Conservation (phyloP, 208 protist species). For the Trypanosomatidae sp. region DNA sequence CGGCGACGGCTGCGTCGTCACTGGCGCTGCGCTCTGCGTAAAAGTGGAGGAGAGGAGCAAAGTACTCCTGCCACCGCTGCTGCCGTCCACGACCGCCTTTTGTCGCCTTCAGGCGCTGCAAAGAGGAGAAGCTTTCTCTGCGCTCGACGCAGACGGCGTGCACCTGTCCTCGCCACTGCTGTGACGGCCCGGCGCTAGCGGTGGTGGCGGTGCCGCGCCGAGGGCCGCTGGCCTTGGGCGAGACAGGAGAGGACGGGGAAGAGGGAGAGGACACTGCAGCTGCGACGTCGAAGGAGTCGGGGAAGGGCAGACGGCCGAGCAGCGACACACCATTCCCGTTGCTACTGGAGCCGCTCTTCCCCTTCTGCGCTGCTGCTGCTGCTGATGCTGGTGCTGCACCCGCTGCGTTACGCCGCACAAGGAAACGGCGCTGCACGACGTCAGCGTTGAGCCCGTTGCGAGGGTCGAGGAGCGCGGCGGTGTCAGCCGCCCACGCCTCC, state of each 20-base stretch:
- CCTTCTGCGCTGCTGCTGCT: neutral
- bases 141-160: constrained; percentile 44
- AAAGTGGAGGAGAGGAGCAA: constrained; percentile 48
- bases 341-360: too few species aligned
- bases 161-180: constrained; percentile 29
- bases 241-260: too few species aligned
- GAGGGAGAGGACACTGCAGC: too few species aligned
- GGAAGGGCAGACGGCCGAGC: too few species aligned
- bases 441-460: constrained; percentile 63
- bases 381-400: neutral
- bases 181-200: neutral
- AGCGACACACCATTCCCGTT: too few species aligned
- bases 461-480: constrained; percentile 41
- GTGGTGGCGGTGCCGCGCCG: too few species aligned
- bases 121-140: constrained; percentile 22
- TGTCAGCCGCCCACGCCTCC: constrained; percentile 46
- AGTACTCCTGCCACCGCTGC: constrained; percentile 58
- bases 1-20: constrained; percentile 2
- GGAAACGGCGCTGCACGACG: constrained; percentile 64
- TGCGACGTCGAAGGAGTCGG: too few species aligned
- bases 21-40: constrained; percentile 21
- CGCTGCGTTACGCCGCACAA: constrained; percentile 29
- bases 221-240: too few species aligned
- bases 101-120: constrained; percentile 24
- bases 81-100: constrained; percentile 52